Evolutionary conservation across 306 rosid species (phyloP).

Genomic region (Arachis stenosperma): DNA sequence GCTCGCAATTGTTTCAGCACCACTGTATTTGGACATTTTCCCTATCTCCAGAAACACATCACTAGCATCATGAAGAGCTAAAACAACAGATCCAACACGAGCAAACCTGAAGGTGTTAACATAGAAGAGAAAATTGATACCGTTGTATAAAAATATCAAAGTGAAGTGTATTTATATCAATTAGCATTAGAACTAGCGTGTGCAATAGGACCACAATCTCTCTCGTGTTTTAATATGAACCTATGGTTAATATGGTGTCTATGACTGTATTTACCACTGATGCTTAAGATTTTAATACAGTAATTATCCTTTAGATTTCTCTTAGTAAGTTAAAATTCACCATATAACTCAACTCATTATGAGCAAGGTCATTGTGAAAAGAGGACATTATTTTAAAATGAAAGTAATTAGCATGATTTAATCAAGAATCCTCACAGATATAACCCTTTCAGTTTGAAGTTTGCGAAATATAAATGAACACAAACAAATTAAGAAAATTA

Average conservation of each 20-base stretch:
- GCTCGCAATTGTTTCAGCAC: conserved; percentile 85
- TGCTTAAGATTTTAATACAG: conserved; percentile 5
- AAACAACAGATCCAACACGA: conserved; percentile 92
- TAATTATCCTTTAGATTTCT: conserved; percentile 17
- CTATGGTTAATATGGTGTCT: not conserved
- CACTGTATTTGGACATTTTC: conserved; percentile 96
- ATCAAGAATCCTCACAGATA: not conserved
- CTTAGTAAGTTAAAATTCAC: conserved; percentile 11
- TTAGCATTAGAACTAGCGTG: conserved; percentile 1
- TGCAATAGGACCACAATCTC: conserved; percentile 17
- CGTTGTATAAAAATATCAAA: conserved; percentile 7
- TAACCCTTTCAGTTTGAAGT: conserved; percentile 19
- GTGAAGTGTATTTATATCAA: conserved; percentile 6
- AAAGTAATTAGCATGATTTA: conserved; percentile 19
- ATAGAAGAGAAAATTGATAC: conserved; percentile 40
- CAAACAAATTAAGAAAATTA: conserved; percentile 25
- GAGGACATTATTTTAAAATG: not conserved
- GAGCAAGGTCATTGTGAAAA: conserved; percentile 1
- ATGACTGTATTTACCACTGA: not conserved
- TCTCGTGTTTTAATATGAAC: not conserved
- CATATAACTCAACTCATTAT: conserved; percentile 9
- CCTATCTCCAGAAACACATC: conserved; percentile 97
- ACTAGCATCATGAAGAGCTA: conserved; percentile 95
- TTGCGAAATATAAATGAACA: conserved; percentile 12
- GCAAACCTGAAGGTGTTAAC: conserved; percentile 73